Conservation (phyloP, 495 filamentous ascomycete genomes). For the Trichoderma asperelloides region DNA sequence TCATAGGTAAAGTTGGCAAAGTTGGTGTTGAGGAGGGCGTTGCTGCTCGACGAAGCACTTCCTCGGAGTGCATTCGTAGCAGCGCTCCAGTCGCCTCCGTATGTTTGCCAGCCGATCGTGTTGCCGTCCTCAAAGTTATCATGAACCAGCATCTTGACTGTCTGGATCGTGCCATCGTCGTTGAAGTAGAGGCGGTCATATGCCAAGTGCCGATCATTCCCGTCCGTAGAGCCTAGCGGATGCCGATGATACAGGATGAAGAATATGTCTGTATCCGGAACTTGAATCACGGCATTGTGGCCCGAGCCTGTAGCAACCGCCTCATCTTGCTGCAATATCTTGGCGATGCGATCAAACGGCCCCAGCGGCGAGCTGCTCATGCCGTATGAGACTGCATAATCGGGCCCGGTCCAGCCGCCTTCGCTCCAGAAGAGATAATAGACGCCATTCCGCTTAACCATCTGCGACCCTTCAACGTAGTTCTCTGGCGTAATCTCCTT, state of each 20-base stretch:
- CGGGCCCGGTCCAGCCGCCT: slow-evolving; percentile 35
- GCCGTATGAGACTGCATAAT: slow-evolving; percentile 40
- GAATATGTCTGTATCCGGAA: slow-evolving; percentile 35
- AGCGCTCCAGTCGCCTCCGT: slow-evolving; percentile 16
- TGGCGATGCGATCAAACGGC: slow-evolving; percentile 29
- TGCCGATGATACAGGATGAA: slow-evolving; percentile 44
- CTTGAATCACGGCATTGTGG: slow-evolving; percentile 33
- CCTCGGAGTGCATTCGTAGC: slow-evolving; percentile 13
- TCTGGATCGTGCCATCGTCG: slow-evolving; percentile 29
- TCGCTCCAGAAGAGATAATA: slow-evolving; percentile 61
- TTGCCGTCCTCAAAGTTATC: slow-evolving; percentile 27
- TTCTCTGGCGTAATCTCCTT: slow-evolving; percentile 58
- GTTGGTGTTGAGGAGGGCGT: slow-evolving; percentile 25
- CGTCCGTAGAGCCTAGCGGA: slow-evolving; percentile 29
- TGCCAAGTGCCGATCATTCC: slow-evolving; percentile 35
- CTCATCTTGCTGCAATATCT: slow-evolving; percentile 32
- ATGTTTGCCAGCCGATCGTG: slow-evolving; percentile 23
- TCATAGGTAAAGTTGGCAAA: slow-evolving; percentile 21
- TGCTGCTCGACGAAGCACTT: slow-evolving; percentile 10
- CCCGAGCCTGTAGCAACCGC: slow-evolving; percentile 33
- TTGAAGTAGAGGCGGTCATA: slow-evolving; percentile 42
- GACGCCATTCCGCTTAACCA: slow-evolving; percentile 53
- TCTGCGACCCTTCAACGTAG: slow-evolving; percentile 75
- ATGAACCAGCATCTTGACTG: slow-evolving; percentile 32
- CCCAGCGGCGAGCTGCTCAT: slow-evolving; percentile 34